Evolutionary conservation across 2,329 filamentous ascomycete genomes (phyloP), one percentile per base, ranked within the genome.

Genomic region (Pseudogymnoascus sp.): DNA sequence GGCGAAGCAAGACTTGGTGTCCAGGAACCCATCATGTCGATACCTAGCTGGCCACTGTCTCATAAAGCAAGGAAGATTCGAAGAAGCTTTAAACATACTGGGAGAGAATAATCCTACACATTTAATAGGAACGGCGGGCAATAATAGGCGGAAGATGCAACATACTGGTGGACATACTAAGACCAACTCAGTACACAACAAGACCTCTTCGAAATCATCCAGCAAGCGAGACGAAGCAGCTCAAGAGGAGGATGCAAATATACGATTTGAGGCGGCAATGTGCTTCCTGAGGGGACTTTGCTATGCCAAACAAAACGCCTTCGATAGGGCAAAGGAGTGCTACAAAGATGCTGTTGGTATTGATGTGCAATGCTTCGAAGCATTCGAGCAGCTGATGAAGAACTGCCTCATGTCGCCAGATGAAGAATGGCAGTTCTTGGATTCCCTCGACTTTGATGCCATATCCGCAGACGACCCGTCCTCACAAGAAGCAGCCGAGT

Each of bases 271-370:
- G 76, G 94, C 94, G 0, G 91, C 89, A 71, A 99, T 99, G 92
- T 99, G 94, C 77, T 96, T 96, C 73, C 78, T 99, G 60, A 83
- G 94, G 25, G 94, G 94, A 4, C 83, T 96, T 59, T 97, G 95
- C 79, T 97, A 92, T 73, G 92, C 94, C 5, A 96, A 96, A 76
- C 91, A 96, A 74, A 99, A 97, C 74, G 90, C 93, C 27, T 97
- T 97, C 70, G 94, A 99, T 73, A 87, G 92, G 35, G 94, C 94
- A 60, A 97, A 97, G 74, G 92, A 97, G 70, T 97, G 94, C 77
- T 99, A 97, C 81, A 97, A 97, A 78, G 91, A 96, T 70, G 94
- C 94, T 1, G 92, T 97, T 51, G 86, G 90, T 65, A 97, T 99
- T 71, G 94, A 99, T 72, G 92, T 97, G 3, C 92, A 96, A 74